phyloP scores from a whole-genome alignment of 2,329 filamentous ascomycete genomes.

The Penicillium nordicum region DNA sequence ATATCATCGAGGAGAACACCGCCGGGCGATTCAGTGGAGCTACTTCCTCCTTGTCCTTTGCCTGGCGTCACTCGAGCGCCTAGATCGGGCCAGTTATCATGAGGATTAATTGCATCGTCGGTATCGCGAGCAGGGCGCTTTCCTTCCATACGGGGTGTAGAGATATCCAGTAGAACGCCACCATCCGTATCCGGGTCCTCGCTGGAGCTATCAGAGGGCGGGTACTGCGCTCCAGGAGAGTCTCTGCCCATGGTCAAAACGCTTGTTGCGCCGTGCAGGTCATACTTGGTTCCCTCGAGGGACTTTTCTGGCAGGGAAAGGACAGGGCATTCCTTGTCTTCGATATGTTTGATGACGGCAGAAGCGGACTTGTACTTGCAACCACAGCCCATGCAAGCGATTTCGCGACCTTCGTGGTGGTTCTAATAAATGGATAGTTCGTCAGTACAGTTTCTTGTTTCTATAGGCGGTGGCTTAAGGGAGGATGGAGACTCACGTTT shows the following conservation, averaged over 20 bases:
- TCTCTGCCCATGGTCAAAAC: not conserved
- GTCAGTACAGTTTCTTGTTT: not conserved
- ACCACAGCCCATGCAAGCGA: slow-evolving; percentile 50
- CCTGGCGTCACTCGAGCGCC: not conserved
- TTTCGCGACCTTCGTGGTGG: slow-evolving; percentile 49
- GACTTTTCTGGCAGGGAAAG: slow-evolving; percentile 45
- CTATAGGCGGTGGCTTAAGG: not conserved
- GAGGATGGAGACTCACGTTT: slow-evolving; percentile 37
- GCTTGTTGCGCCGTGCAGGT: not conserved
- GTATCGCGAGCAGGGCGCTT: not conserved
- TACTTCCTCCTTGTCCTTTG: not conserved
- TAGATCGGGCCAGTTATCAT: not conserved
- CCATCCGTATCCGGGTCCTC: slow-evolving; percentile 47
- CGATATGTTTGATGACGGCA: slow-evolving; percentile 53
- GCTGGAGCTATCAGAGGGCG: slow-evolving; percentile 30
- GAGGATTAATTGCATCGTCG: not conserved
- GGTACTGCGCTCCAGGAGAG: not conserved
- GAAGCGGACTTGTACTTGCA: slow-evolving; percentile 48
- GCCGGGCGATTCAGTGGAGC: not conserved
- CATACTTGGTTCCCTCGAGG: not conserved
- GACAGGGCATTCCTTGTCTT: slow-evolving; percentile 48
- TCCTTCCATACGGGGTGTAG: not conserved
- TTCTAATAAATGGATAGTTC: slow-evolving; percentile 31
- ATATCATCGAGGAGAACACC: not conserved
- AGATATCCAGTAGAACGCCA: not conserved